These are phyloP conservation scores for Botrytis byssoidea DNA, from an alignment of 2,329 filamentous ascomycete genomes.

Conservation along the genomic window DNA sequence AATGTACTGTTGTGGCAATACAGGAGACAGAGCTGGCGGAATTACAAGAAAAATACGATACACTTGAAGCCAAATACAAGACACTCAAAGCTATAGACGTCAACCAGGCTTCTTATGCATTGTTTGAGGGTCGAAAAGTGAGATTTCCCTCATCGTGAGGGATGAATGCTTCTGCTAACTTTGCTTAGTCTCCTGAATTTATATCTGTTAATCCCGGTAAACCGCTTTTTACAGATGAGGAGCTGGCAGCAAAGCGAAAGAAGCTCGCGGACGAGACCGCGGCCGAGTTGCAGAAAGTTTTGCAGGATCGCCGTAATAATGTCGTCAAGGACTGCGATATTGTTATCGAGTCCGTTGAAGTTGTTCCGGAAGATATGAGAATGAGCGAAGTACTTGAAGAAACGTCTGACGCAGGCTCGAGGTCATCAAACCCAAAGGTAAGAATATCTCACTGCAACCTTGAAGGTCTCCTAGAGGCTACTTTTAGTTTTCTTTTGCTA, in stretches of 20 bases:
- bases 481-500: neutral
- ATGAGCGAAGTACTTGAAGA: neutral
- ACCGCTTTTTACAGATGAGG: neutral
- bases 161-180: neutral
- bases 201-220: neutral
- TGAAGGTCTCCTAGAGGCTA: neutral
- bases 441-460: neutral
- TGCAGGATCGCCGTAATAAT: neutral
- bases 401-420: neutral
- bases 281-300: neutral
- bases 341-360: neutral
- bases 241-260: neutral
- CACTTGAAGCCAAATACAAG: neutral
- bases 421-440: neutral
- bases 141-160: neutral
- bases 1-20: neutral
- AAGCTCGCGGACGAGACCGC: neutral
- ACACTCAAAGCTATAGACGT: neutral
- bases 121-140: neutral
- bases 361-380: neutral
- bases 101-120: neutral
- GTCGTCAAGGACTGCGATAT: neutral
- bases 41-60: neutral
- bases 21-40: neutral
- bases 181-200: neutral